These are phyloP conservation scores for Penicillium janthinellum DNA, from an alignment of 2,329 filamentous ascomycete genomes.

Conservation along the genomic window DNA sequence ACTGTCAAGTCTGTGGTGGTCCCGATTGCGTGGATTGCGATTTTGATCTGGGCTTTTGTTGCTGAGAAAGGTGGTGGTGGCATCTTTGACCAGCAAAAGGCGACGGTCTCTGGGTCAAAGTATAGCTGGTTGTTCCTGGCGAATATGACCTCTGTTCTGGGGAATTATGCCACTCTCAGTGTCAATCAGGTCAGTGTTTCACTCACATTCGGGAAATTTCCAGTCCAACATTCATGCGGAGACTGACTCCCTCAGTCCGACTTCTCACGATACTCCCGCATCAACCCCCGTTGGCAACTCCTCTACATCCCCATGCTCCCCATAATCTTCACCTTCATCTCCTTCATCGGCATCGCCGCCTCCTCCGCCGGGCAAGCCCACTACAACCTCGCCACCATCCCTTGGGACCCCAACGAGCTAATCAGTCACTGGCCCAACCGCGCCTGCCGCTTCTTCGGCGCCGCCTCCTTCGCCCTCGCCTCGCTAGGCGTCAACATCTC, in stretches of 20 bases:
- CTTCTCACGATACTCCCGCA: conserved; percentile 57
- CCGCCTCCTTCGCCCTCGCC: conserved; percentile 56
- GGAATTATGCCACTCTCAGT: conserved; percentile 55
- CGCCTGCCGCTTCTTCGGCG: conserved; percentile 53
- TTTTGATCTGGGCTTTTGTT: conserved; percentile 64
- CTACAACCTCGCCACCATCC: conserved; percentile 37
- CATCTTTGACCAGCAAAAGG: conserved; percentile 48
- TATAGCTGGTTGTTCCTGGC: conserved; percentile 60
- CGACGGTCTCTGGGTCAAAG: conserved; percentile 50
- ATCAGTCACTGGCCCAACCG: conserved; percentile 44
- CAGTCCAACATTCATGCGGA: neutral
- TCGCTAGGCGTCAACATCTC: conserved; percentile 60
- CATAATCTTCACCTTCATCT: conserved; percentile 56
- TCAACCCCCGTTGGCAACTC: conserved; percentile 52
- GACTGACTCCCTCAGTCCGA: conserved; percentile 48
- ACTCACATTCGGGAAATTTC: neutral
- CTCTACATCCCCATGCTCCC: conserved; percentile 56
- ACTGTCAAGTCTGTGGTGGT: conserved; percentile 47
- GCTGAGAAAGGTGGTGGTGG: conserved; percentile 53
- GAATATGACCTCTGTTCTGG: conserved; percentile 52
- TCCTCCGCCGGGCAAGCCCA: conserved; percentile 45
- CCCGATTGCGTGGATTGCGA: conserved; percentile 62
- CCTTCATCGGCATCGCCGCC: conserved; percentile 50
- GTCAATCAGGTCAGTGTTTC: conserved; percentile 47
- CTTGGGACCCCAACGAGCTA: conserved; percentile 50